A percentile compares a stretch with the other conserved stretches of the same genome.
Conservation (phyloP, 2,329 filamentous ascomycete species). For the Paracamarosporium sp. region DNA sequence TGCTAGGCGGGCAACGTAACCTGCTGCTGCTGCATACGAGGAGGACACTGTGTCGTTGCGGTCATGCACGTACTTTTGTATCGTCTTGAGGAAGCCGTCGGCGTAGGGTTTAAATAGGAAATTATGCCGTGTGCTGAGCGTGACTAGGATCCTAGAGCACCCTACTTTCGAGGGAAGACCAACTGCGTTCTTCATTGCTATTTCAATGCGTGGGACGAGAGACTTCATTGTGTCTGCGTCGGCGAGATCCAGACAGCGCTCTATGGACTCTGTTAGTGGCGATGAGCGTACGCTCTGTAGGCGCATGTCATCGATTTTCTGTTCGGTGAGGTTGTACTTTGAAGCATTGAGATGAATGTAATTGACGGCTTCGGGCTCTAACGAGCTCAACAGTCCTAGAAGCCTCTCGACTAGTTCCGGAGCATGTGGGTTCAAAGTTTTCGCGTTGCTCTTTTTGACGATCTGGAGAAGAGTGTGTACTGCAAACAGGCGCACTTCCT, state of each 20-base stretch:
- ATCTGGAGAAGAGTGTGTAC: slow-evolving; percentile 83
- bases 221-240: slow-evolving; percentile 79
- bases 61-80: slow-evolving; percentile 85
- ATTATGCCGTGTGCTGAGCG: slow-evolving; percentile 80
- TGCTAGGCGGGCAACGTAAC: slow-evolving; percentile 78
- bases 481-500: slow-evolving; percentile 86
- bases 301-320: slow-evolving; percentile 88
- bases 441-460: slow-evolving; percentile 83
- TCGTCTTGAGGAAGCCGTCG: slow-evolving; percentile 75
- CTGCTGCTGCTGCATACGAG: slow-evolving; percentile 84
- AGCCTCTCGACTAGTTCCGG: slow-evolving; percentile 82
- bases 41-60: slow-evolving; percentile 93
- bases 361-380: slow-evolving; percentile 89
- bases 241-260: slow-evolving; percentile 83
- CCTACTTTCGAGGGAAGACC: slow-evolving; percentile 95
- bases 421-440: slow-evolving; percentile 78
- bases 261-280: slow-evolving; percentile 90
- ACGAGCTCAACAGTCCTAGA: slow-evolving; percentile 80
- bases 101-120: slow-evolving; percentile 78
- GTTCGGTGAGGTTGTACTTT: slow-evolving; percentile 82
- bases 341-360: slow-evolving; percentile 90
- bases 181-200: slow-evolving; percentile 82
- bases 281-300: slow-evolving; percentile 82
- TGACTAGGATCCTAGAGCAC: slow-evolving; percentile 83
- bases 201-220: slow-evolving; percentile 75